These are phyloP conservation scores for Thermothielavioides terrestris DNA, from an alignment of 495 filamentous ascomycete genomes.

Conservation along the genomic window DNA sequence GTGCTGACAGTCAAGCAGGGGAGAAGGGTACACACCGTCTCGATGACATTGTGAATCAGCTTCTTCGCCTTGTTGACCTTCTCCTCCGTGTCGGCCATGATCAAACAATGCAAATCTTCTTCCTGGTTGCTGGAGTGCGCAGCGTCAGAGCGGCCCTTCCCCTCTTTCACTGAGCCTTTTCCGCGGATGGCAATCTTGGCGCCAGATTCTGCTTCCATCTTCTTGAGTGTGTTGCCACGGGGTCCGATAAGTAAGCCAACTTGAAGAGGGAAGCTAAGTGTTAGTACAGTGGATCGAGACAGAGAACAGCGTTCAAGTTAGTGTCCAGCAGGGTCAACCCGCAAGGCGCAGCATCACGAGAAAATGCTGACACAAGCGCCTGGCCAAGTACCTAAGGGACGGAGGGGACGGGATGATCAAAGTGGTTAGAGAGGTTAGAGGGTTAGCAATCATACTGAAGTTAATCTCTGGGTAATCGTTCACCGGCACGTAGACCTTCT, in stretches of 20 bases:
- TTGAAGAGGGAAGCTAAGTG: conserved; percentile 83
- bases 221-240: conserved; percentile 98
- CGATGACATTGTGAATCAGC: conserved; percentile 93
- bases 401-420: conserved; percentile 36
- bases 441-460: conserved; percentile 99
- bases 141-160: conserved; percentile 96
- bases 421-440: conserved; percentile 72
- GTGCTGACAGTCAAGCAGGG: neutral
- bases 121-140: conserved; percentile 99
- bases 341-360: conserved; percentile 24
- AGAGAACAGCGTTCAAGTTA: conserved; percentile 34
- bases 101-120: conserved; percentile 96
- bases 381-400: conserved; percentile 28
- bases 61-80: conserved; percentile 98
- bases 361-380: conserved; percentile 22
- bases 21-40: conserved; percentile 63
- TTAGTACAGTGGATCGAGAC: conserved; percentile 61
- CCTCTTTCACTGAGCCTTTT: conserved; percentile 99
- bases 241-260: conserved; percentile 99
- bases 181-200: conserved; percentile 99
- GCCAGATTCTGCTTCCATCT: conserved; percentile 94
- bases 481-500: conserved; percentile 99
- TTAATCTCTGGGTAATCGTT: conserved; percentile 99
- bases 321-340: conserved; percentile 25
- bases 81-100: conserved; percentile 98